Evolutionary conservation across 2,329 filamentous ascomycete species (phyloP).

Genomic region (Neofusicoccum kwambonambiense): DNA sequence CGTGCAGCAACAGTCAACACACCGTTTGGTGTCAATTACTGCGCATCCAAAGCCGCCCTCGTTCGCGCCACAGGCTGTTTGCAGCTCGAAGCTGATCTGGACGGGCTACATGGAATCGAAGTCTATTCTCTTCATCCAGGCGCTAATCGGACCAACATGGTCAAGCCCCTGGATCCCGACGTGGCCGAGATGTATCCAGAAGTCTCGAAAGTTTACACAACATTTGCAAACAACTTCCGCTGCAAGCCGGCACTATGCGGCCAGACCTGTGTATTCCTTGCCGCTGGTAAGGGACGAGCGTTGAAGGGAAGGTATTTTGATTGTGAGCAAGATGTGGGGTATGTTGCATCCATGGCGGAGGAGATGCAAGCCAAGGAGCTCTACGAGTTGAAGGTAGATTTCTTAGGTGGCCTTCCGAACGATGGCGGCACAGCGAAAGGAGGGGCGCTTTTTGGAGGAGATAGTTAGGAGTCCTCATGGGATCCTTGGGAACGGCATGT

Average conservation of each 20-base stretch:
- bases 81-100: background rate
- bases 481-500: too few species aligned
- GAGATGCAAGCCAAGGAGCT: background rate
- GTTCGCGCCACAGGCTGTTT: background rate
- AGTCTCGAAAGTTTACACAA: background rate
- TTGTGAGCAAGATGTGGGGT: background rate
- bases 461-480: background rate
- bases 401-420: background rate
- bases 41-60: background rate
- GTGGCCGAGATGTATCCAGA: background rate
- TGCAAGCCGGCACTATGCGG: slow-evolving; percentile 27
- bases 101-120: background rate
- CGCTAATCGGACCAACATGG: background rate
- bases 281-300: slow-evolving; percentile 29
- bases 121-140: background rate
- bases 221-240: background rate
- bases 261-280: slow-evolving; percentile 32
- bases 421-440: background rate
- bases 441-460: background rate
- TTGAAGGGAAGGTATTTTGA: slow-evolving; percentile 29
- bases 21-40: background rate
- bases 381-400: background rate
- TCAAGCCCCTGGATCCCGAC: background rate
- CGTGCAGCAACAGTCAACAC: background rate
- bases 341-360: background rate